Evolutionary conservation across 1,284 basidiomycete genomes (phyloP), one percentile per base, ranked within the genome.

Genomic region (Trichosporon coremiiforme): DNA sequence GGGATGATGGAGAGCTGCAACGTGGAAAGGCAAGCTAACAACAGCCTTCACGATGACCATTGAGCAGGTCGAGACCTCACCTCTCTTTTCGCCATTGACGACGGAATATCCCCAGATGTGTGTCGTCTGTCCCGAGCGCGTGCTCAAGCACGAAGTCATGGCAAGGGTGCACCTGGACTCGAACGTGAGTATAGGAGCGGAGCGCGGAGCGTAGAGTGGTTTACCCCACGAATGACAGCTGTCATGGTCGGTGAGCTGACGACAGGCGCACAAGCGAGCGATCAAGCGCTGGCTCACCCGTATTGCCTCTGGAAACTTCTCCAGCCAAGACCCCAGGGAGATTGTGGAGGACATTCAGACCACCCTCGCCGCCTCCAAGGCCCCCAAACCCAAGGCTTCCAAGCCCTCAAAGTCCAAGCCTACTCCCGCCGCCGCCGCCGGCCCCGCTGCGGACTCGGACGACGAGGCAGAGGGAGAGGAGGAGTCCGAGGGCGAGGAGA

Each of bases 61-160:
- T 62, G 78, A 85, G 62, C 87, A 90, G 75, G 90, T 88, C 12
- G 84, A 91, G 45, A 80, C 81, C 12, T 85, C 90, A 68, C 90
- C 92, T 0, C 80, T 89, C 35, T 87, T 66, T 35, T 47, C 67
- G 0, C 33, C 69, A n/a, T 55, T 87, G 2, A 71, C 87, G 10
- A 85, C 66, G 9, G 33, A 69, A 20, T 73, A 69, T 20, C 88
- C 65, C 85, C 87, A 25, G 86, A 86, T 85, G 33, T 94, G 92
- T 77, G 86, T 91, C 4, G 78, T 91, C 9, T 94, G 92, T 81
- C 91, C 90, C 5, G 89, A 89, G 38, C 93, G 91, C 78, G 75
- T 87, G 20, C 84, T 94, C 66, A 93, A 92, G 81, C 87, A 88
- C 67, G 71, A 78, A 12, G 85, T 85, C 67, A 90, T 91, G 88